Percentiles rank a stretch among this genome's conserved stretches.
Evolutionary conservation across 257 asterid species (phyloP).

Genomic region (Solanum chilense): DNA sequence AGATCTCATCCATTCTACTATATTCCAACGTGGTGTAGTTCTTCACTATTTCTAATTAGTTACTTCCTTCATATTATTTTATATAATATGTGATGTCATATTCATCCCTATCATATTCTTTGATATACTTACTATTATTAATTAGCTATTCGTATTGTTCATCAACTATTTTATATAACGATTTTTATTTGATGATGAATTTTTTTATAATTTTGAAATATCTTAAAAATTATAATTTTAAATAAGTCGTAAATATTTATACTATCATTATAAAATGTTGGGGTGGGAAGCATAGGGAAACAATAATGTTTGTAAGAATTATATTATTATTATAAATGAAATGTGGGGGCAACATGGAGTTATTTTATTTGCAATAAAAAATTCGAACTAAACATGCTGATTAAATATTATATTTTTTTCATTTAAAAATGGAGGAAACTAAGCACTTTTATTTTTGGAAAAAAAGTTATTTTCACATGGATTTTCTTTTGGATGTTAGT

Average conservation of each 20-base stretch:
- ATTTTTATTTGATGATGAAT: accelerated
- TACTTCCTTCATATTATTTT: neutral
- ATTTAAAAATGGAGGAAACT: neutral
- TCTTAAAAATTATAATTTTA: neutral
- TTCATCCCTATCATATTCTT: neutral
- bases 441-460: neutral
- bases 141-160: neutral
- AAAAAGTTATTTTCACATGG: neutral
- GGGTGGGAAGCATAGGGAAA: neutral
- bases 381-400: neutral
- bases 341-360: neutral
- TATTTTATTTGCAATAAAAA: neutral
- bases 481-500: neutral
- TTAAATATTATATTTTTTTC: neutral
- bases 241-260: neutral
- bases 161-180: neutral
- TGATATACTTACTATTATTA: neutral
- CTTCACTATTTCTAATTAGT: neutral
- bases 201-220: neutral
- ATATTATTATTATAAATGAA: neutral
- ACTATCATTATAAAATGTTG: neutral
- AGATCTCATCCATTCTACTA: neutral
- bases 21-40: neutral
- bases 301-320: neutral
- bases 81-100: neutral